Percentiles rank a stretch among this genome's conserved stretches.
Conservation (phyloP, 495 filamentous ascomycete genomes). For the Penicillium macrosclerotiorum region DNA sequence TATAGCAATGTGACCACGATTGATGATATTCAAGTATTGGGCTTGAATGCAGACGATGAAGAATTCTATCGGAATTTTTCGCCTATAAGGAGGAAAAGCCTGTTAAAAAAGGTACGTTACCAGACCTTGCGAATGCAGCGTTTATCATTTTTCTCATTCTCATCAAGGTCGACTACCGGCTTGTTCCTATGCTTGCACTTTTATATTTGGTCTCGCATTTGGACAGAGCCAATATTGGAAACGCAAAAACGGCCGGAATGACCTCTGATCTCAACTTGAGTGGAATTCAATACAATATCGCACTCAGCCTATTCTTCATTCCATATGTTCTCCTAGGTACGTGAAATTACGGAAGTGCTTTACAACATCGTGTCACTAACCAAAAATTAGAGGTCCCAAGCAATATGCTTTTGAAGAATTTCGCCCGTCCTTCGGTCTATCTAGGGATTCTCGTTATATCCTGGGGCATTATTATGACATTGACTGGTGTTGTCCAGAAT, state of each 20-base stretch:
- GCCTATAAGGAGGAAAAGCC: conserved; percentile 6
- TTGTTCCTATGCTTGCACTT: conserved; percentile 10
- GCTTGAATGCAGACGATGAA: conserved; percentile 16
- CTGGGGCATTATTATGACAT: conserved; percentile 46
- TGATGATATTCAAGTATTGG: too few species aligned
- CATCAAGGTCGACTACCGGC: conserved; percentile 1
- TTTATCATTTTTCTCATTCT: too few species aligned
- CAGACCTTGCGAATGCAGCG: neutral
- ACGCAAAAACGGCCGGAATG: conserved; percentile 13
- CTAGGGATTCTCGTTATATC: conserved; percentile 21
- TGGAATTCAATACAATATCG: conserved; percentile 31
- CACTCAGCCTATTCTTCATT: conserved; percentile 37
- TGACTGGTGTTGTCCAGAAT: conserved; percentile 40
- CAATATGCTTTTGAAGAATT: conserved; percentile 21
- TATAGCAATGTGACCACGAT: too few species aligned
- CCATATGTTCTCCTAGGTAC: conserved; percentile 29
- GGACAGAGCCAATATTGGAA: conserved; percentile 2
- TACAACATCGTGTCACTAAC: neutral
- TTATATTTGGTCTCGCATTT: conserved; percentile 10
- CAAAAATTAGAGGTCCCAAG: conserved; percentile 21
- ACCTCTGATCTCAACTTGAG: neutral
- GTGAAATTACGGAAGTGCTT: neutral
- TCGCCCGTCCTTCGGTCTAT: conserved; percentile 18
- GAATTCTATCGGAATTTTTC: conserved; percentile 12
- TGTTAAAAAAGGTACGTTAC: conserved; percentile 10